Conservation (phyloP, 331 rosid species). For the Pyracantha coccinea region DNA sequence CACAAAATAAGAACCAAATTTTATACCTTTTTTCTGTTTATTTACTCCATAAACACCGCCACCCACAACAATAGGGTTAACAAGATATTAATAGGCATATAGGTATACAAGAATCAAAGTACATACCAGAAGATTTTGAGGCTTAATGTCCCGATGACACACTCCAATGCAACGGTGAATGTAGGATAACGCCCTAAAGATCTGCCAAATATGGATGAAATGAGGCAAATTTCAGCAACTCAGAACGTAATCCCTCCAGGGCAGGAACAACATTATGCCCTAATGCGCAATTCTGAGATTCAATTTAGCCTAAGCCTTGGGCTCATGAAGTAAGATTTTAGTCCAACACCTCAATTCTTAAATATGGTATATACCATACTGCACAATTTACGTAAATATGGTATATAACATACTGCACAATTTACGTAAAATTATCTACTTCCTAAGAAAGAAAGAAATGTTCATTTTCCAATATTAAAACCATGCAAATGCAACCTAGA, state of each 20-base stretch:
- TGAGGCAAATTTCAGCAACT: conserved; percentile 1
- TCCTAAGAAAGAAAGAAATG: neutral
- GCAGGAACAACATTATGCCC: neutral
- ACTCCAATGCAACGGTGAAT: conserved; percentile 93
- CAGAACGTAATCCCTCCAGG: neutral
- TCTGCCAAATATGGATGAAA: conserved; percentile 40
- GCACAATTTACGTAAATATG: neutral
- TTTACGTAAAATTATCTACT: neutral
- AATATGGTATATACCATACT: neutral
- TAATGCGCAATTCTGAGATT: neutral
- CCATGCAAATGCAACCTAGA: neutral
- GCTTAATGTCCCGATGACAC: conserved; percentile 94
- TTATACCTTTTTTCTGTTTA: neutral
- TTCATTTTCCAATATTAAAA: neutral
- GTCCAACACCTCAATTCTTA: neutral
- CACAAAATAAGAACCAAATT: neutral
- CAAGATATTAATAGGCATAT: neutral
- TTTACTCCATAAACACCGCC: neutral
- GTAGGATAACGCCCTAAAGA: conserved; percentile 82
- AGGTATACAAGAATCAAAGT: neutral
- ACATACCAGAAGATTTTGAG: conserved; percentile 88
- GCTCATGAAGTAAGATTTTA: neutral
- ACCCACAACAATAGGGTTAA: neutral
- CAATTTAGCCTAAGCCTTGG: neutral
- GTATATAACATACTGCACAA: neutral